These are phyloP conservation scores for Vigna angularis DNA, from an alignment of 306 rosid genomes.

Conservation along the genomic window DNA sequence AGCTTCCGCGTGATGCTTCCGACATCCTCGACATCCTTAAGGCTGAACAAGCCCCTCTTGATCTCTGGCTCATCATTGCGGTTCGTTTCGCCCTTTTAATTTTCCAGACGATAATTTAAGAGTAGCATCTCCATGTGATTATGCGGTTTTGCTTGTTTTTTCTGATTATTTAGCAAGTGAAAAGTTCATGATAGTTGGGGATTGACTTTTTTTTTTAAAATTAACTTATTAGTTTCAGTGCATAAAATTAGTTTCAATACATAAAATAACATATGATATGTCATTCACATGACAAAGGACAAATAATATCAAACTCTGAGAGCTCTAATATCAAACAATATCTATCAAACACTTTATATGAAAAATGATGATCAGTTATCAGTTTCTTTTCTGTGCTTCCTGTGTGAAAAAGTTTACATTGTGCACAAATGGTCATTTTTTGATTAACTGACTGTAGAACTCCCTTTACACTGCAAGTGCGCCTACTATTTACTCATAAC, in stretches of 20 bases:
- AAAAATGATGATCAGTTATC: background rate
- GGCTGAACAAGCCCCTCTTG: slow-evolving; percentile 99
- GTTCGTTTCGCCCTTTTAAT: slow-evolving; percentile 44
- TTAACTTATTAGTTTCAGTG: too few relatives aligned
- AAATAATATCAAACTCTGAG: too few relatives aligned
- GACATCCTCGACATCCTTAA: slow-evolving; percentile 95
- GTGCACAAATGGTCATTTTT: background rate
- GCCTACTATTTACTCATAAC: background rate
- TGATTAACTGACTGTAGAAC: background rate
- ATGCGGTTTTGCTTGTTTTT: background rate
- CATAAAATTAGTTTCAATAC: too few relatives aligned
- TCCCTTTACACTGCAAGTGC: too few relatives aligned
- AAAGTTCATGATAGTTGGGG: slow-evolving; percentile 2
- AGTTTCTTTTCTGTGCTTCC: background rate
- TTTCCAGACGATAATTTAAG: background rate
- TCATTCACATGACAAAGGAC: too few relatives aligned
- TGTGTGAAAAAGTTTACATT: background rate
- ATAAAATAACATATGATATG: too few relatives aligned
- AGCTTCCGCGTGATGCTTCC: slow-evolving; percentile 93
- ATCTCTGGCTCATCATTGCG: slow-evolving; percentile 98
- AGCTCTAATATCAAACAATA: too few relatives aligned
- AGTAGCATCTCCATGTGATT: background rate
- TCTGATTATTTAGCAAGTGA: background rate
- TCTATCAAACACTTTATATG: background rate
- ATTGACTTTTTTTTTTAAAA: background rate